These are phyloP conservation scores for Xanthoparmelia taractica DNA, from an alignment of 495 filamentous ascomycete species.

Conservation along the genomic window DNA sequence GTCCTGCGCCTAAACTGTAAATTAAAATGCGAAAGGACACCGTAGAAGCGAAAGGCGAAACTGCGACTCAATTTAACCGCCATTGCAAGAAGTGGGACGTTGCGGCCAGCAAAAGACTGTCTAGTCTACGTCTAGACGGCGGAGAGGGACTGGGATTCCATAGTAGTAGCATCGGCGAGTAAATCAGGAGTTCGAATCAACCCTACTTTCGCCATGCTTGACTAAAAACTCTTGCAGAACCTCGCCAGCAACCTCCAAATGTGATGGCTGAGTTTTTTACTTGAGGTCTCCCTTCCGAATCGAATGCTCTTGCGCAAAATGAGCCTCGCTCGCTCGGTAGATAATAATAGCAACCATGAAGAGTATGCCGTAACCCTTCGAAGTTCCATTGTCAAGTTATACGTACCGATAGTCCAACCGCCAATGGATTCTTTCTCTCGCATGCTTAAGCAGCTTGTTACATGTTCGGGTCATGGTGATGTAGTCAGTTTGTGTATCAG, in stretches of 20 bases:
- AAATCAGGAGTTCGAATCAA: no score
- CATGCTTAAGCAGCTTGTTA: neutral
- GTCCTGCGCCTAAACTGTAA: neutral
- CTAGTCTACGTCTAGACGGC: neutral
- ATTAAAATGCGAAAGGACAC: neutral
- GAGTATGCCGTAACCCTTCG: constrained; percentile 1
- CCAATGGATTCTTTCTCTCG: neutral
- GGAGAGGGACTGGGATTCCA: neutral
- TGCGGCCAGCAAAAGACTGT: neutral
- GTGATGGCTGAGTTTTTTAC: neutral
- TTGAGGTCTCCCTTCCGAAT: neutral
- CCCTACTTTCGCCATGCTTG: neutral
- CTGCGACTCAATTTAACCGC: neutral
- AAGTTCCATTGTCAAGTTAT: neutral
- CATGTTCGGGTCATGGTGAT: constrained; percentile 4
- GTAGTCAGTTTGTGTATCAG: neutral
- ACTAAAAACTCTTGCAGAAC: neutral
- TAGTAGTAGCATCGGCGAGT: no score
- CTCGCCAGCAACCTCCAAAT: constrained; percentile 3
- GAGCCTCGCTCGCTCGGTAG: neutral
- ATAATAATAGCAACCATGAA: neutral
- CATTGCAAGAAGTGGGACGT: neutral
- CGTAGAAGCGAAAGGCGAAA: neutral
- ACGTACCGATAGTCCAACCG: neutral
- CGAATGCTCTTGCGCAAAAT: neutral